phyloP scores from a whole-genome alignment of 768 basidiomycete genomes.

The Nidula microcarpa region DNA sequence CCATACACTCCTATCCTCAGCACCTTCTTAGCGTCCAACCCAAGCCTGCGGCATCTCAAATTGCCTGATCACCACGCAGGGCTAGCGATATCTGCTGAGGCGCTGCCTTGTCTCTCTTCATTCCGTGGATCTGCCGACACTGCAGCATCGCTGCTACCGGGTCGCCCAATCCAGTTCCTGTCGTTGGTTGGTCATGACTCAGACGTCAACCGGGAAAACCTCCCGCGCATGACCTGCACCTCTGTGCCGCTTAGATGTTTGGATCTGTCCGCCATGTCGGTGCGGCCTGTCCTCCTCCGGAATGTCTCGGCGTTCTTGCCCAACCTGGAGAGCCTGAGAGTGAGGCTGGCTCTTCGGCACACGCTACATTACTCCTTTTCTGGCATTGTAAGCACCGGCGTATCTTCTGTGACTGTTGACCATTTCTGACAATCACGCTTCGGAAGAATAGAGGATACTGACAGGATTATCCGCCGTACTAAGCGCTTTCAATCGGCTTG shows the following conservation, averaged over 20 bases:
- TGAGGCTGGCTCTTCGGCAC: constrained; percentile 60
- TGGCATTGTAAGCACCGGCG: constrained; percentile 53
- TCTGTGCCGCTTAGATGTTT: constrained; percentile 46
- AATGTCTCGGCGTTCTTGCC: constrained; percentile 51
- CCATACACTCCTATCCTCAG: constrained; percentile 36
- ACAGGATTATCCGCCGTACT: constrained; percentile 59
- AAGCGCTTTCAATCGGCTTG: constrained; percentile 43
- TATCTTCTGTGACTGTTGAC: not conserved
- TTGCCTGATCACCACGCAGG: constrained; percentile 41
- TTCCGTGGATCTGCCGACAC: constrained; percentile 60
- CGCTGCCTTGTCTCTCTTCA: constrained; percentile 44
- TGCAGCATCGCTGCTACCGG: constrained; percentile 59
- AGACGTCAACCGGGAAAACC: constrained; percentile 48
- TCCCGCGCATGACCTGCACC: constrained; percentile 45
- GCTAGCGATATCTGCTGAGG: constrained; percentile 35
- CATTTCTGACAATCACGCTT: constrained; percentile 2
- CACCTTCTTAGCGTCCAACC: constrained; percentile 38
- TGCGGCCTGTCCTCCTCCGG: constrained; percentile 52
- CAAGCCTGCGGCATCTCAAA: constrained; percentile 40
- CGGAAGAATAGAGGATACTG: constrained; percentile 44
- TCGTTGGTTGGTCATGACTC: constrained; percentile 55
- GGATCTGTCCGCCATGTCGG: constrained; percentile 59
- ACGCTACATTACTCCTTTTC: constrained; percentile 62
- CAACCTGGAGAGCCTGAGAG: constrained; percentile 45
- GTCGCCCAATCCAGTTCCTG: constrained; percentile 54